phyloP scores from a whole-genome alignment of 2,329 filamentous ascomycete genomes.

The Colletotrichum echinochloae region DNA sequence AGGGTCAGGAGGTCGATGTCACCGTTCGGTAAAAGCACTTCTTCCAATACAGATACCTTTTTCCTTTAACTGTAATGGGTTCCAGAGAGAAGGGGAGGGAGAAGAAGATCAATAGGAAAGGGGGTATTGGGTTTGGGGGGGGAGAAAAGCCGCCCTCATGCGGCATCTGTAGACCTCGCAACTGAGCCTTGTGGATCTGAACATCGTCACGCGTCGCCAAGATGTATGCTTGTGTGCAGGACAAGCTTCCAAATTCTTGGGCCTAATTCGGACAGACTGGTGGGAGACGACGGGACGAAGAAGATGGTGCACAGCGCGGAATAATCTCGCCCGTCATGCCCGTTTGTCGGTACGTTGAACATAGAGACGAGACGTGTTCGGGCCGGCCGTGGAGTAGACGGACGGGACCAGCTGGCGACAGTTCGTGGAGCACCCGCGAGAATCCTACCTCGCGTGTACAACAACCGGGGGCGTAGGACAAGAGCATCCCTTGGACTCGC shows the following conservation, averaged over 20 bases:
- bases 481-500: not conserved
- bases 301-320: not conserved
- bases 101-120: not conserved
- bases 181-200: constrained; percentile 25
- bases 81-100: not conserved
- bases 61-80: constrained; percentile 13
- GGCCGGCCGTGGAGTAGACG: not conserved
- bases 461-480: not conserved
- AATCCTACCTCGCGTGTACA: not conserved
- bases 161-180: constrained; percentile 30
- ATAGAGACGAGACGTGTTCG: constrained; percentile 7
- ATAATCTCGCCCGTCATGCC: not conserved
- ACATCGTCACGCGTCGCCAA: not conserved
- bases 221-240: not conserved
- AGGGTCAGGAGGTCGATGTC: constrained; percentile 74
- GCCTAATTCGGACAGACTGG: not conserved
- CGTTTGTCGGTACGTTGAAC: not conserved
- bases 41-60: constrained; percentile 10
- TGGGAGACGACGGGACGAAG: too few species aligned
- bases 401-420: constrained; percentile 8
- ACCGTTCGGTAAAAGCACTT: constrained; percentile 27
- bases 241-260: constrained; percentile 3
- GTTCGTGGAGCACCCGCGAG: not conserved
- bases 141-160: constrained; percentile 9
- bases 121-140: too few species aligned